Conservation (phyloP, 2,329 filamentous ascomycete genomes). For the Cercospora sp. region DNA sequence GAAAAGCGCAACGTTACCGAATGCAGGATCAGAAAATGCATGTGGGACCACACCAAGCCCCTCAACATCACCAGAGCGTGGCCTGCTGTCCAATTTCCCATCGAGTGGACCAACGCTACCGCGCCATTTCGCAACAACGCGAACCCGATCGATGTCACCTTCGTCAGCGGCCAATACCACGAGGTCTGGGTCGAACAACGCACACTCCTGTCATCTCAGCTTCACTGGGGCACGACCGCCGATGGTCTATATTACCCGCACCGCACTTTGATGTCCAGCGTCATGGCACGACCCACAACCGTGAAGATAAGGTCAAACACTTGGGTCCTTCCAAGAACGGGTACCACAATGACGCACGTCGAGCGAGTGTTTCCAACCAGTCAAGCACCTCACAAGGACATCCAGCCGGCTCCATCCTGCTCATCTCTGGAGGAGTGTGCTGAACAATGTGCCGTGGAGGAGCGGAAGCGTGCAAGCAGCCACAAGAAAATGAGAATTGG, state of each 20-base stretch:
- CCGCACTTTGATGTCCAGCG: constrained; percentile 7
- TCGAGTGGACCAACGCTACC: constrained; percentile 16
- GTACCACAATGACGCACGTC: background rate
- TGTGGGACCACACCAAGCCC: constrained; percentile 18
- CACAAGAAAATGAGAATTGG: background rate
- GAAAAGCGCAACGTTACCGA: constrained; percentile 7
- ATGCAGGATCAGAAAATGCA: constrained; percentile 17
- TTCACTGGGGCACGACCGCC: constrained; percentile 6
- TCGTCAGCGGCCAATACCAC: background rate
- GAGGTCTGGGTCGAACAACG: background rate
- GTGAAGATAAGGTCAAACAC: background rate
- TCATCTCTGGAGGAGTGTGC: constrained; percentile 1
- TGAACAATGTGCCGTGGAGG: background rate
- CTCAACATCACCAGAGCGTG: constrained; percentile 20
- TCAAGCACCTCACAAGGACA: background rate
- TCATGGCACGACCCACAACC: background rate
- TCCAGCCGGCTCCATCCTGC: background rate
- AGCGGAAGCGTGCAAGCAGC: background rate
- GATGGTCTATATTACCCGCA: constrained; percentile 4
- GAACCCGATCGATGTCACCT: background rate
- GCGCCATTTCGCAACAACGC: background rate
- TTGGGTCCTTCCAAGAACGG: background rate
- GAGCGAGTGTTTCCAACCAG: background rate
- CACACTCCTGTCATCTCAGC: background rate
- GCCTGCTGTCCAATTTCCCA: constrained; percentile 15